phyloP scores from a whole-genome alignment of 164 flowering plant species.

The Vitis rupestris region DNA sequence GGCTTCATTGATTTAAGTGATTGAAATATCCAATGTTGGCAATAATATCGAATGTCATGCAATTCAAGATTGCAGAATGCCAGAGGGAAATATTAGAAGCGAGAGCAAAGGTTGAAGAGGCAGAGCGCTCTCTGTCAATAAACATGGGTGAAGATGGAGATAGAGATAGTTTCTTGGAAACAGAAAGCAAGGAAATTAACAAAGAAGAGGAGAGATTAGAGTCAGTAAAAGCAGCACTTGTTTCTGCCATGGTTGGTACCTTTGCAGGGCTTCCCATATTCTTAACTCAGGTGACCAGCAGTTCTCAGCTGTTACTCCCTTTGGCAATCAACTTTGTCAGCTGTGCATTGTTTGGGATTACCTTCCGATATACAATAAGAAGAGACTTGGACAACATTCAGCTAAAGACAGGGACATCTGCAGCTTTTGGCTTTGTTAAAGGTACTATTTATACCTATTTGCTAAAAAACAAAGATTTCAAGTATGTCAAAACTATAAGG shows the following conservation, averaged over 20 bases:
- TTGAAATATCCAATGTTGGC: slow-evolving; percentile 1
- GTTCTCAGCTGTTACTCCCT: slow-evolving; percentile 58
- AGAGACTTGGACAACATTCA: slow-evolving; percentile 86
- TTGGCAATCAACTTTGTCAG: slow-evolving; percentile 59
- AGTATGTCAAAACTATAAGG: neutral
- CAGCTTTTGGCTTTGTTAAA: slow-evolving; percentile 84
- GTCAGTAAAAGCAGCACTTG: slow-evolving; percentile 73
- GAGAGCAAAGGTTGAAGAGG: slow-evolving; percentile 73
- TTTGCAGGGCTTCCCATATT: slow-evolving; percentile 78
- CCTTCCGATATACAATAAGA: slow-evolving; percentile 75
- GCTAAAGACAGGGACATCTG: slow-evolving; percentile 75
- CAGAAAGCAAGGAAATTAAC: slow-evolving; percentile 28
- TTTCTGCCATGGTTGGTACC: slow-evolving; percentile 74
- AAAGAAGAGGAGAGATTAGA: slow-evolving; percentile 70
- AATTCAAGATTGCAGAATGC: slow-evolving; percentile 80
- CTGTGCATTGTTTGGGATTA: slow-evolving; percentile 87
- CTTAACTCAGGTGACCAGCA: slow-evolving; percentile 45
- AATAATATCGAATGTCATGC: slow-evolving; percentile 2
- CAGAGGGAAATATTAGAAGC: slow-evolving; percentile 77
- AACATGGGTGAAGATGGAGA: slow-evolving; percentile 15
- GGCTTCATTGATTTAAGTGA: neutral
- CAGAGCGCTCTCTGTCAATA: slow-evolving; percentile 55
- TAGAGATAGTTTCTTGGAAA: slow-evolving; percentile 11
- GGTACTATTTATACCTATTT: slow-evolving; percentile 36
- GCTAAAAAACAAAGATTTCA: too few species aligned